Percentiles rank a stretch among this genome's conserved stretches.
phyloP scores from a whole-genome alignment of 192 early-diverging fungal species.

The Phycomyces nitens region DNA sequence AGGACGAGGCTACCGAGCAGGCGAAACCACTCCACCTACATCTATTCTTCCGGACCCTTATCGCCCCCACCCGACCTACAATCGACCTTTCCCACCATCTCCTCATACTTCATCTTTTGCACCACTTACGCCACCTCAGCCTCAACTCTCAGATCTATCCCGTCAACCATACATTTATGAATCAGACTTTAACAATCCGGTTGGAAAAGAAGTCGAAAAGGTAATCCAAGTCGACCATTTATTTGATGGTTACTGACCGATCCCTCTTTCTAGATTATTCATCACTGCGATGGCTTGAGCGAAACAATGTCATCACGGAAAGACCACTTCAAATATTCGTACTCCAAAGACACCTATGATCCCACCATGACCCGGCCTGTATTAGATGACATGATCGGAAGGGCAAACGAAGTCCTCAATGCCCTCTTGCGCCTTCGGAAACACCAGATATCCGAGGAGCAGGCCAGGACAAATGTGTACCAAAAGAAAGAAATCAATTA shows the following conservation, averaged over 20 bases:
- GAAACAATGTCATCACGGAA: constrained; percentile 8
- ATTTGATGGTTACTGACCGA: no score
- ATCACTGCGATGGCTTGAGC: constrained; percentile 11
- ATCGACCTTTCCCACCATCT: background rate
- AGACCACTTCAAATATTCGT: background rate
- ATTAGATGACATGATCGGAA: constrained; percentile 30
- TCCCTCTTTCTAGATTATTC: no score
- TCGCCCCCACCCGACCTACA: background rate
- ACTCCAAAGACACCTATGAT: constrained; percentile 12
- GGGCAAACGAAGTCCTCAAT: constrained; percentile 31
- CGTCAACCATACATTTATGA: background rate
- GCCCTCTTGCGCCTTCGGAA: constrained; percentile 28
- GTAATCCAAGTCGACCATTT: background rate
- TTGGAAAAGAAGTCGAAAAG: constrained; percentile 1
- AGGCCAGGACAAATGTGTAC: background rate
- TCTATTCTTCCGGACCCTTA: background rate
- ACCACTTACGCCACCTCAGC: constrained; percentile 1
- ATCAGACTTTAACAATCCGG: background rate
- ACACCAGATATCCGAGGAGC: constrained; percentile 23
- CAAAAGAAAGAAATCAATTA: background rate
- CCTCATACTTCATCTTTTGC: background rate
- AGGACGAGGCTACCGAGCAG: background rate
- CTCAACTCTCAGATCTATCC: background rate
- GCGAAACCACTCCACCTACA: background rate
- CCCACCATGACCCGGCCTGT: constrained; percentile 13